These are phyloP conservation scores for Coemansia aciculifera DNA, from an alignment of 192 early-diverging fungal genomes.

Conservation along the genomic window DNA sequence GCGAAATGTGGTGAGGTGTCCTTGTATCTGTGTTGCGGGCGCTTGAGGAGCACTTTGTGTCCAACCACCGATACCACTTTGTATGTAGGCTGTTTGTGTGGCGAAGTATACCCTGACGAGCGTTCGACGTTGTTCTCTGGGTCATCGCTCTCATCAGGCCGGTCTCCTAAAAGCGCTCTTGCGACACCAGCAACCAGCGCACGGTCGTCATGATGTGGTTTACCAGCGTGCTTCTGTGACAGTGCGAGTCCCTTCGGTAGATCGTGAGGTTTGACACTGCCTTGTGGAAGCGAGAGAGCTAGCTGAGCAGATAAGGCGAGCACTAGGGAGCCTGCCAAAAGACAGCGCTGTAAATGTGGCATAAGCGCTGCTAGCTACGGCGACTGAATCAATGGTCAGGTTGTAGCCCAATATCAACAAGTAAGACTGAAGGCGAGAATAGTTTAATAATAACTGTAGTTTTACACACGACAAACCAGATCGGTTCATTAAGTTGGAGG, in stretches of 20 bases:
- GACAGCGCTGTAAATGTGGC: slow-evolving; percentile 7
- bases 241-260: not conserved
- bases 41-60: slow-evolving; percentile 6
- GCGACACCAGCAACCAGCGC: slow-evolving; percentile 4
- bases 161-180: slow-evolving; percentile 4
- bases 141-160: not conserved
- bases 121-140: not conserved
- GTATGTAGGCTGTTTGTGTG: slow-evolving; percentile 2
- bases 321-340: not conserved
- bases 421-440: not conserved
- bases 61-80: slow-evolving; percentile 5
- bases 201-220: not conserved
- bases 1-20: not conserved
- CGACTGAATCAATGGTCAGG: not conserved
- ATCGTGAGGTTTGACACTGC: not conserved
- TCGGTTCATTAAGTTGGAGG: not conserved
- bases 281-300: not conserved
- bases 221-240: not conserved
- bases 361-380: not conserved
- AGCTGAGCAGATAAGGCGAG: not conserved
- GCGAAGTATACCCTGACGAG: not conserved
- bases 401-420: not conserved
- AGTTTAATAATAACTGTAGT: not conserved
- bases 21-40: not conserved
- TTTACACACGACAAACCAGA: not conserved